Conservation (phyloP, 2,329 filamentous ascomycete genomes). For the Pseudogymnoascus sp. region DNA sequence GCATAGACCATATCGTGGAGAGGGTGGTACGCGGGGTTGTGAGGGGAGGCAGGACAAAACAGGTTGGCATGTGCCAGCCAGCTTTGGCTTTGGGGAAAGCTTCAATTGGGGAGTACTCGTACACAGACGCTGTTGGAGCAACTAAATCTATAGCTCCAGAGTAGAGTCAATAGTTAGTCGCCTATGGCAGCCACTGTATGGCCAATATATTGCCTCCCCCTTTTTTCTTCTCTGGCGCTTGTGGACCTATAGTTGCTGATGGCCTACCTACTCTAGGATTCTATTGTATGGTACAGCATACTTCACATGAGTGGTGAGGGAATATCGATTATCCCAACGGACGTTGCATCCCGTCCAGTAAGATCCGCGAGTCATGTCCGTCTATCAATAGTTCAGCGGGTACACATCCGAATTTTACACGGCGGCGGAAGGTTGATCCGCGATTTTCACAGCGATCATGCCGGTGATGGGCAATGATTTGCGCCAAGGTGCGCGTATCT, state of each 20-base stretch:
- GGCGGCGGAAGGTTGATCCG: neutral
- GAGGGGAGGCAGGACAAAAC: neutral
- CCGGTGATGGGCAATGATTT: neutral
- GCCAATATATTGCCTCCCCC: neutral
- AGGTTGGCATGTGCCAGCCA: neutral
- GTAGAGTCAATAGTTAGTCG: neutral
- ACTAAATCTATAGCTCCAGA: neutral
- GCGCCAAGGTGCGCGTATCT: constrained; percentile 6
- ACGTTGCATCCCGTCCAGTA: neutral
- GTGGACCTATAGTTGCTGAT: neutral
- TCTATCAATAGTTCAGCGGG: neutral
- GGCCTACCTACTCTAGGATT: neutral
- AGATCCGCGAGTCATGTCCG: constrained; percentile 1
- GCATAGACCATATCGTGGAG: neutral
- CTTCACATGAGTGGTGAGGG: neutral
- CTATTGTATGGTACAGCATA: neutral
- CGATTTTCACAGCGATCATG: constrained; percentile 1
- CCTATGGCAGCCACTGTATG: neutral
- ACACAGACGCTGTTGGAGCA: neutral
- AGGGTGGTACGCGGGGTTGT: neutral
- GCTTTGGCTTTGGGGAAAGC: neutral
- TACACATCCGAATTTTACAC: neutral
- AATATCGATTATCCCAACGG: neutral
- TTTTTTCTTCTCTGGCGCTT: neutral
- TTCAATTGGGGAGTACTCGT: neutral